Evolutionary conservation across 495 filamentous ascomycete genomes (phyloP), one percentile per base, ranked within the genome.

Genomic region (Clavariopsis aquatica): DNA sequence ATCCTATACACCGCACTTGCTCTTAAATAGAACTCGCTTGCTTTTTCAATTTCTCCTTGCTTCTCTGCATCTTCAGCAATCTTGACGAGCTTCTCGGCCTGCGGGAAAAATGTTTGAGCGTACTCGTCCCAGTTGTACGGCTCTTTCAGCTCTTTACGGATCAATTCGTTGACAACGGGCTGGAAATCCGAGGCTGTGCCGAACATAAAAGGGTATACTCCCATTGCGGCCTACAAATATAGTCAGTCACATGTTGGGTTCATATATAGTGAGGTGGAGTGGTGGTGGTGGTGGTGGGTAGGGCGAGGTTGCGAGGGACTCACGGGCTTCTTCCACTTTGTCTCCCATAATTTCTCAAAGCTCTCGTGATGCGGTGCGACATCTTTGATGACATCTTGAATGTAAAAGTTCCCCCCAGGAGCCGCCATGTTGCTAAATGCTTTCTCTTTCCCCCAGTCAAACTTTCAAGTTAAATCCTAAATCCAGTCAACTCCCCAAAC

Each of bases 181-280:
- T 84, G 80, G 64, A 93, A 92, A 74, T 93, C 90, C 51, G 86
- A 82, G 49, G 81, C 80, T 0, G 77, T 73, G 20, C 87, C 85
- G 71, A 91, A 89, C 75, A 90, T 89, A 78, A 92, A 93, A 0
- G 89, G 90, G 66, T 93, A 93, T 26, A 92, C 78, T 36, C 84
- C 80, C 73, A 84, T 84, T 38, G 71, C 64, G 72, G 85, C 87
- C 80, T 87, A 58, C n/a, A 15, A 29, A 20, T 20, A 34, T 6
- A 12, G 38, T 43, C 38, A 43, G 38, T n/a, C n/a, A n/a, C n/a
- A n/a, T n/a, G n/a, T n/a, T n/a, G n/a, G n/a, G n/a, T n/a, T n/a
- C n/a, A n/a, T n/a, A n/a, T n/a, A n/a, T n/a, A n/a, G n/a, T n/a
- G n/a, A n/a, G n/a, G n/a, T 43, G 38, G 20, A 49, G 7, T 49